Base-by-base conservation (phyloP, 495 filamentous ascomycete genomes). In the Penicillium macrosclerotiorum region DNA sequence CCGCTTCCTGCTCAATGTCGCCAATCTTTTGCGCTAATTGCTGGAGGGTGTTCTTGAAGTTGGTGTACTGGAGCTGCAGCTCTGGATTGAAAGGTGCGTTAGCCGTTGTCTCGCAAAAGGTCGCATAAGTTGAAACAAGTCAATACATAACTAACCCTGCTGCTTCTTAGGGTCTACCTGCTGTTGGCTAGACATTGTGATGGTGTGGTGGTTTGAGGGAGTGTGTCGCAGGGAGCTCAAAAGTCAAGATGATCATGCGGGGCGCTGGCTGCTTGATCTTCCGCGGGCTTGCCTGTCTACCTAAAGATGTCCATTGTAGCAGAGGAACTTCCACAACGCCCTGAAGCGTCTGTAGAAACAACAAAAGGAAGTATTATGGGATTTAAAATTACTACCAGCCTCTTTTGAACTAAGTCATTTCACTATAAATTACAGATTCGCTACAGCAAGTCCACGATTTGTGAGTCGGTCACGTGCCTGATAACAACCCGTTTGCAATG, bases 21-120 rank as follows among this genome's bases (percentile, higher is more conserved):
- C 93, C 93, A 52, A 97, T 96, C 71, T 96, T 97, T 59, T 88
- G 82, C 12, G 93, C 94, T 51, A 98, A 77, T 54, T 90, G 84
- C 72, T 97, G 92, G 40, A 98, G 82, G 19, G 80, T 88, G 65
- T 90, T 94, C 69, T 98, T 98, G 81, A 90, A 98, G 69, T 86
- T 96, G 36, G 82, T 81, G 68, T 97, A 98, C 61, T 95, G 90
- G 47, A 78, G 65, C 69, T 98, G 93, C 51, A 98, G 84, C 70
- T 98, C 93, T 96, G 65, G 23, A 24, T 51, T 24, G 22, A 37
- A 49, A 54, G 40, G 23, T 32, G 55, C 20, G 33, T 52, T 55
- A 49, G 52, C 42, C 13, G 25, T 33, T 6, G 26, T 22, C 40
- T 19, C n/a, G n/a, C n/a, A n/a, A n/a, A n/a, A n/a, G n/a, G n/a